Base-by-base conservation (phyloP, 2,329 filamentous ascomycete species). In the Ascocoryne sarcoides region DNA sequence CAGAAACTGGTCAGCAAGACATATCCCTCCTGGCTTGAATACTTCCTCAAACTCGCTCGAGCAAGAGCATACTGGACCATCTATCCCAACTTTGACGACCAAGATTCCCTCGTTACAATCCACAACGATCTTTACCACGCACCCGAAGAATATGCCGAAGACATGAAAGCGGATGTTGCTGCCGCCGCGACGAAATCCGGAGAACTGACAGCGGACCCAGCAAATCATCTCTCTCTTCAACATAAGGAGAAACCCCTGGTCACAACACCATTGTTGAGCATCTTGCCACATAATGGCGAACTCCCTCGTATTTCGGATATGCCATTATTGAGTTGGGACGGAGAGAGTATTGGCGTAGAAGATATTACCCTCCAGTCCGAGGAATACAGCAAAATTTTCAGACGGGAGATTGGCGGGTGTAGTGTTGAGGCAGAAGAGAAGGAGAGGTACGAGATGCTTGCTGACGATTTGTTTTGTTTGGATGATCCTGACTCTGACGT, bases 21-120 rank as follows among this genome's bases (percentile, higher is more conserved):
- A 9, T 76, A 80, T 37, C 85, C 87, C 0, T 71, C 83, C 0
- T 92, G 86, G 80, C 69, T 87, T 41, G 84, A 93, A 61, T 80
- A 87, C 50, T 68, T 84, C 42, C 68, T 92, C 28, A 81, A 86
- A 55, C 71, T 95, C 12, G 82, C 84, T 47, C 76, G 82, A 10
- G 75, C 79, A 3, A 75, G 84, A 19, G 85, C 84, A 10, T 95
- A 93, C 62, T 78, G 75, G 51, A 78, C 85, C 39, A 62, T 94
- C 1, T 95, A 95, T 55, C 90, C 90, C 0, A 75, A 78, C 28
- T 68, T 75, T 15, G 62, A 64, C 10, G 44, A 39, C n/a, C 19
- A 42, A 20, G 45, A 55, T 43, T 40, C 75, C 4, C 64, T 94
- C 10, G 76, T 78, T n/a, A 83, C 79, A 0, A 66, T 90, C 1